Conservation (phyloP, 768 basidiomycete genomes). For the Tylopilus vinaceipallidus region DNA sequence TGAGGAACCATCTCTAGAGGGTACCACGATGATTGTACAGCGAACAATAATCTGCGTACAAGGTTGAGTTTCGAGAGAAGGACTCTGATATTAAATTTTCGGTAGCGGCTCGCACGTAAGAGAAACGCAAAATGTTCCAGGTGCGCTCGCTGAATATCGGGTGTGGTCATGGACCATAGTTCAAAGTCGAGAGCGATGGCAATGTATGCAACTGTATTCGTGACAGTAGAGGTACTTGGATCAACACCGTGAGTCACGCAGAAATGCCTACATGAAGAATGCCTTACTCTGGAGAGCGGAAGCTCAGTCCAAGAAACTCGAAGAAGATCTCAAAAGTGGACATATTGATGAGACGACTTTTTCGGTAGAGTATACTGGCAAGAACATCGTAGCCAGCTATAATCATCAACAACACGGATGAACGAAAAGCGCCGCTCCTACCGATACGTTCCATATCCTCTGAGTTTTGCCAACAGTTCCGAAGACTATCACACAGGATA, state of each 20-base stretch:
- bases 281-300: slow-evolving; percentile 75
- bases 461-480: slow-evolving; percentile 88
- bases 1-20: slow-evolving; percentile 43
- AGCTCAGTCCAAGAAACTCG: slow-evolving; percentile 83
- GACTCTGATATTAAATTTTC: slow-evolving; percentile 74
- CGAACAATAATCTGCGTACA: slow-evolving; percentile 77
- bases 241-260: slow-evolving; percentile 1
- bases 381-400: slow-evolving; percentile 88
- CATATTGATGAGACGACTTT: slow-evolving; percentile 73
- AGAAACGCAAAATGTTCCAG: slow-evolving; percentile 81
- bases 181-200: slow-evolving; percentile 87
- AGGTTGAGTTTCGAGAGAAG: slow-evolving; percentile 70
- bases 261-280: not conserved
- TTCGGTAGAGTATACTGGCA: slow-evolving; percentile 66
- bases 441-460: slow-evolving; percentile 92
- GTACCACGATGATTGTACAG: slow-evolving; percentile 79
- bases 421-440: slow-evolving; percentile 39
- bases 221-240: slow-evolving; percentile 72
- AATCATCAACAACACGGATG: not conserved
- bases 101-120: slow-evolving; percentile 67
- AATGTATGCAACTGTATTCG: slow-evolving; percentile 79
- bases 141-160: slow-evolving; percentile 75
- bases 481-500: slow-evolving; percentile 73
- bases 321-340: slow-evolving; percentile 81
- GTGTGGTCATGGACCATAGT: slow-evolving; percentile 73